Evolutionary conservation across 805 yeast genomes (phyloP).

Genomic region (Diddensiella santjacobensis): DNA sequence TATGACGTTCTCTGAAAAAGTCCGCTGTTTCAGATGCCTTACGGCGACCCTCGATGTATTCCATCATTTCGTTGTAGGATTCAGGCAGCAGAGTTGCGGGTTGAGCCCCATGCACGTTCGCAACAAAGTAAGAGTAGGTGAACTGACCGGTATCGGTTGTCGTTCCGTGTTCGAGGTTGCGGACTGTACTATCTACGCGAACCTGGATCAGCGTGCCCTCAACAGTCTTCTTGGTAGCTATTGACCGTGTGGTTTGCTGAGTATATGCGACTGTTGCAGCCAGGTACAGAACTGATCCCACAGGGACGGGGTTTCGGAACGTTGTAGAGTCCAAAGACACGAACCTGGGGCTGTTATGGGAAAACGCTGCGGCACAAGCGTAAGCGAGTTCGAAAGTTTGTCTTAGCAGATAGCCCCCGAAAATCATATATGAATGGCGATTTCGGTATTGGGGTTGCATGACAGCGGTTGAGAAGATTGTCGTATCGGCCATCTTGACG

Average conservation of each 20-base stretch:
- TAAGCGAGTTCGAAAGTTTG: constrained; percentile 93
- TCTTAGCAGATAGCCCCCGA: constrained; percentile 90
- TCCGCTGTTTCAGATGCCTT: constrained; percentile 79
- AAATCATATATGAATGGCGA: constrained; percentile 89
- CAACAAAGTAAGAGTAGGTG: constrained; percentile 80
- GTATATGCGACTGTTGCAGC: constrained; percentile 82
- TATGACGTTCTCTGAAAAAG: constrained; percentile 48
- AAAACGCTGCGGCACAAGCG: constrained; percentile 85
- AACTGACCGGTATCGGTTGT: constrained; percentile 79
- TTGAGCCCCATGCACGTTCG: constrained; percentile 22
- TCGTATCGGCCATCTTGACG: constrained; percentile 67
- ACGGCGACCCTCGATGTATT: constrained; percentile 84
- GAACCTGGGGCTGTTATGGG: constrained; percentile 82
- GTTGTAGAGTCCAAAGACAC: constrained; percentile 87
- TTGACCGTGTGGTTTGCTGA: constrained; percentile 56
- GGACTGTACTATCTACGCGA: constrained; percentile 77
- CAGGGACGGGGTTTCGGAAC: constrained; percentile 93
- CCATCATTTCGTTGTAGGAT: constrained; percentile 89
- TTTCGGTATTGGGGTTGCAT: constrained; percentile 98
- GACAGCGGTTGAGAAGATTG: constrained; percentile 68
- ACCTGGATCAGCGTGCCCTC: constrained; percentile 83
- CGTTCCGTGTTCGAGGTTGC: constrained; percentile 57
- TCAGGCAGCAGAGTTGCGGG: constrained; percentile 73
- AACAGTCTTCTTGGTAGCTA: constrained; percentile 17
- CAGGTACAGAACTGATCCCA: constrained; percentile 83